Evolutionary conservation across 2,329 filamentous ascomycete genomes (phyloP), one percentile per base, ranked within the genome.

Genomic region (Phaeophleospora eucalypticola): DNA sequence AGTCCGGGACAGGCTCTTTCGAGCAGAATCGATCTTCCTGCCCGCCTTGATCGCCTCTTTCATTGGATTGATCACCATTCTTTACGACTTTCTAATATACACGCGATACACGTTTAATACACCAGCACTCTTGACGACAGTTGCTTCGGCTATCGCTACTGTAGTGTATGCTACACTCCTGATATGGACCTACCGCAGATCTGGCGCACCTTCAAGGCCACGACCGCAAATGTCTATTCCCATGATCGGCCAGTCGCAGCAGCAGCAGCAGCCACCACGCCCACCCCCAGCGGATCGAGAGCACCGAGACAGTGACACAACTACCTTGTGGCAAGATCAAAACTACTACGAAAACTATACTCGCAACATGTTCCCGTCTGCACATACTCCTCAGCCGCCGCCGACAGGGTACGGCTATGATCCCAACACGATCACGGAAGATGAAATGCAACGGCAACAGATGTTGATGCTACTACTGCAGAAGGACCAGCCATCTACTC

Each of bases 401-500:
- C 48, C 53, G 40, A 36, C 50, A 19, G 3, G 36, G 35, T 21
- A 54, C 45, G 59, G 50, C 32, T 63, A 64, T 45, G 60, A 65
- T 33, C 59, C 65, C 10, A 57, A 62, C 17, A 45, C 54, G 16
- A 64, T 73, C 44, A 67, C 67, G 17, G 74, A 78, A 55, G 72
- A 76, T 44, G 74, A 77, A 41, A 63, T 69, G 49, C 71, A 75
- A 47, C 71, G 72, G 21, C 71, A 74, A 53, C 74, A 77, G 51
- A 74, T 76, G 68, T 66, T 72, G n/a, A 65, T 70, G 51, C 65
- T 78, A 0, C 67, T 76, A 14, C 58, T 65, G 35, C 53, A 60
- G 14, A 51, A 51, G 32, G 64, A 51, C 51, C 62, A 16, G 59
- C 62, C 46, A 10, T 51, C 58, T 6, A 52, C 58, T 51, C 65